phyloP scores from a whole-genome alignment of 371 early-diverging fungal genomes.

The Mucor sp. region DNA sequence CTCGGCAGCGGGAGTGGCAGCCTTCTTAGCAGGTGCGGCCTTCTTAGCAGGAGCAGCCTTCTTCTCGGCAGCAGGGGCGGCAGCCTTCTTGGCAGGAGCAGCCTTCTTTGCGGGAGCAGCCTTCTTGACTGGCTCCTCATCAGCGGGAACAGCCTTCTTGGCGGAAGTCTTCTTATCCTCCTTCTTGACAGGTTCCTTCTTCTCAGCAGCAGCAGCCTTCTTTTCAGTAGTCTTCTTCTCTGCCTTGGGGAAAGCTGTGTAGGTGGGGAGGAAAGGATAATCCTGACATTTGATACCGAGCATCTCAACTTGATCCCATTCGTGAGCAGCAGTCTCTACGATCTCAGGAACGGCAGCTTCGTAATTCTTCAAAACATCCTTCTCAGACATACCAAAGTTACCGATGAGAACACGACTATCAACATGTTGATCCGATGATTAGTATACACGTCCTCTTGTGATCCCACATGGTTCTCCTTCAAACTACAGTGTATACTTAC shows the following conservation, averaged over 20 bases:
- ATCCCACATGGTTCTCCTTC: too few species aligned
- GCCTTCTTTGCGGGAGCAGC: not conserved
- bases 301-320: conserved; percentile 19
- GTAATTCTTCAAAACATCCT: conserved; percentile 19
- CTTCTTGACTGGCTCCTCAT: not conserved
- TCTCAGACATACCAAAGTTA: conserved; percentile 21
- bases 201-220: too few species aligned
- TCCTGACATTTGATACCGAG: conserved; percentile 7
- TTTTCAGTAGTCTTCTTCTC: not conserved
- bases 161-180: not conserved
- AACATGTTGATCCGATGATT: not conserved
- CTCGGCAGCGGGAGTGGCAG: not conserved
- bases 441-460: not conserved
- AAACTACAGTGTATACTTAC: conserved; percentile 14
- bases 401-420: conserved; percentile 21
- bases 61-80: not conserved
- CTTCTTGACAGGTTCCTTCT: not conserved
- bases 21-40: conserved; percentile 6
- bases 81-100: not conserved
- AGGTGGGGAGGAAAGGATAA: conserved; percentile 23
- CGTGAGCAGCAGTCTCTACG: conserved; percentile 8
- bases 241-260: conserved; percentile 7
- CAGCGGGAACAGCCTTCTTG: not conserved
- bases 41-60: not conserved
- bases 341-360: conserved; percentile 15